Conservation (phyloP, 2,329 filamentous ascomycete species). For the Berkeleyomyces basicola region DNA sequence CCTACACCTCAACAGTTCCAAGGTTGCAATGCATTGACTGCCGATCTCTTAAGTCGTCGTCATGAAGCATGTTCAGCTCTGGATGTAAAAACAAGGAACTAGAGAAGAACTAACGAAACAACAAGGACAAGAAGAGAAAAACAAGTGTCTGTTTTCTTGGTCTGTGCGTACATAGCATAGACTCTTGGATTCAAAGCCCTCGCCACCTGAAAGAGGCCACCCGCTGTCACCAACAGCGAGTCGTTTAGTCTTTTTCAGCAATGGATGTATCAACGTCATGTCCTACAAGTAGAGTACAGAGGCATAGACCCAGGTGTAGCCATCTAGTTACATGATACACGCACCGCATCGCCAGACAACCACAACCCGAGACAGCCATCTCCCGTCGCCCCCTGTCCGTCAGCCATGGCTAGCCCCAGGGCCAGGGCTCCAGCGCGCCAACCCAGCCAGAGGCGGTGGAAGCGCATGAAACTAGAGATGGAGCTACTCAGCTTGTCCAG, state of each 20-base stretch:
- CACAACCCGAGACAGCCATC: too few species aligned
- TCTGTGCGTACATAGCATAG: background rate
- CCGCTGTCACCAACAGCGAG: background rate
- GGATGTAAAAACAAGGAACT: background rate
- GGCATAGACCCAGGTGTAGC: too few species aligned
- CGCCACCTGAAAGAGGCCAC: constrained; percentile 5
- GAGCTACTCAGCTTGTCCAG: constrained; percentile 10
- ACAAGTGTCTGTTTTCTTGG: background rate
- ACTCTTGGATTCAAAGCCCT: background rate
- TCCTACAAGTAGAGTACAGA: too few species aligned
- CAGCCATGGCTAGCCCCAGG: background rate
- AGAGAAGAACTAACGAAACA: background rate
- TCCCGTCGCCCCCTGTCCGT: too few species aligned
- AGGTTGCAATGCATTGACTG: background rate
- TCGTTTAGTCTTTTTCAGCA: too few species aligned
- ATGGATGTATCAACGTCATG: too few species aligned
- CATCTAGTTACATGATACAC: too few species aligned
- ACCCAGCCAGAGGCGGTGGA: background rate
- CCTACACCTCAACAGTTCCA: too few species aligned
- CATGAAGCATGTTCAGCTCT: background rate
- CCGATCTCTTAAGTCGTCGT: background rate
- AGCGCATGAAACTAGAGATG: constrained; percentile 8
- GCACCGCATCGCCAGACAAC: too few species aligned
- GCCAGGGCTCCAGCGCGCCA: background rate
- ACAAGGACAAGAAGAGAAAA: background rate